phyloP scores from a whole-genome alignment of 352 stramenopile genomes.

The Phytophthora multivora region DNA sequence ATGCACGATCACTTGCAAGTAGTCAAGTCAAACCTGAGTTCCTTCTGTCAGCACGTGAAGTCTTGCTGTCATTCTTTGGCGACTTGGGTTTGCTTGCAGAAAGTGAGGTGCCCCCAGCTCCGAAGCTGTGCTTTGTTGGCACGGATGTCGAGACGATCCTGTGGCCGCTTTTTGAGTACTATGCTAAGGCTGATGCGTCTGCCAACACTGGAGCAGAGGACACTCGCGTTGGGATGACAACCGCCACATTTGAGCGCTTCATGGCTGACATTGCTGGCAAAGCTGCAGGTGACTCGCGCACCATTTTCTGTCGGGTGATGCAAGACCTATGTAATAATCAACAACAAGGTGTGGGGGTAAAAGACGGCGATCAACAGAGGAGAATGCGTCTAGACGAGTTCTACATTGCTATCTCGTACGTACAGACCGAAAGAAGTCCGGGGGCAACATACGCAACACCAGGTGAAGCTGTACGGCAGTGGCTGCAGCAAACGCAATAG shows the following conservation, averaged over 20 bases:
- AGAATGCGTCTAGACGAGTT: constrained; percentile 73
- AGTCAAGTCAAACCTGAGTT: constrained; percentile 27
- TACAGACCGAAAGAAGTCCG: constrained; percentile 52
- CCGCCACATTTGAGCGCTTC: constrained; percentile 58
- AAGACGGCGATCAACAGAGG: constrained; percentile 17
- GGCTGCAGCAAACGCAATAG: constrained; percentile 79
- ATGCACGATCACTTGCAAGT: constrained; percentile 32
- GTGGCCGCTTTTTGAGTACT: constrained; percentile 86
- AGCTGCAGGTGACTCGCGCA: constrained; percentile 23
- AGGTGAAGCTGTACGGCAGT: constrained; percentile 67
- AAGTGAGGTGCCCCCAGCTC: constrained; percentile 42
- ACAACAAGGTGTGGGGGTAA: constrained; percentile 2
- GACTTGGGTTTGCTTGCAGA: constrained; percentile 59
- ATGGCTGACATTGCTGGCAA: constrained; percentile 68
- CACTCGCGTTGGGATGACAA: constrained; percentile 53
- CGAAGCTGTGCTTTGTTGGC: constrained; percentile 65
- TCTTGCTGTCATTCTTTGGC: constrained; percentile 71
- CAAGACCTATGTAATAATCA: constrained; percentile 32
- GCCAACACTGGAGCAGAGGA: constrained; percentile 21
- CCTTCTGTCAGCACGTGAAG: constrained; percentile 62
- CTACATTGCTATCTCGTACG: constrained; percentile 66
- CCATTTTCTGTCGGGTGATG: constrained; percentile 56
- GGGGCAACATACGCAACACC: constrained; percentile 40
- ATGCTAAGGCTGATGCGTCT: constrained; percentile 36
- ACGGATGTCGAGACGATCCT: constrained; percentile 71